These are phyloP conservation scores for Fusarium agapanthi DNA, from an alignment of 2,329 filamentous ascomycete genomes.

Conservation along the genomic window DNA sequence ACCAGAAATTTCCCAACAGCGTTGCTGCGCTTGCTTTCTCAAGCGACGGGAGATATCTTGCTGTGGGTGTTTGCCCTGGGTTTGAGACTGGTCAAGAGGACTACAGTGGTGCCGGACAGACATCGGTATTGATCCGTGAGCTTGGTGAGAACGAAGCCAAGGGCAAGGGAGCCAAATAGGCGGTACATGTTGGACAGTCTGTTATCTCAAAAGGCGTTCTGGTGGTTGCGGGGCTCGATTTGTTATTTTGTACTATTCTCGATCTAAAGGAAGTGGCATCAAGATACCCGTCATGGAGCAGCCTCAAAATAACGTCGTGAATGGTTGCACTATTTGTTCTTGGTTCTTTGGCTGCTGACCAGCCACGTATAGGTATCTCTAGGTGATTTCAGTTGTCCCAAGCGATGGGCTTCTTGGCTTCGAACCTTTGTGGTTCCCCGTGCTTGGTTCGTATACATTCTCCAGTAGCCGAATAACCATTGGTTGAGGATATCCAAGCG, in stretches of 20 bases:
- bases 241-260: conserved; percentile 36
- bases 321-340: neutral
- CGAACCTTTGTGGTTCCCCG: neutral
- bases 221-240: conserved; percentile 40
- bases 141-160: conserved; percentile 89
- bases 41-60: conserved; percentile 78
- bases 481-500: conserved; percentile 14
- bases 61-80: conserved; percentile 82
- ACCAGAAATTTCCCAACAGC: conserved; percentile 83
- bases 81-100: conserved; percentile 90
- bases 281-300: conserved; percentile 46
- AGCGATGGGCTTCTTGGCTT: conserved; percentile 10
- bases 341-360: neutral
- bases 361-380: neutral
- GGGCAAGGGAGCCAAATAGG: conserved; percentile 77
- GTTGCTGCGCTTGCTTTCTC: conserved; percentile 83
- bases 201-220: conserved; percentile 46
- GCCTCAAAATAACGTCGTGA: neutral
- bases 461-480: neutral
- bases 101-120: conserved; percentile 74
- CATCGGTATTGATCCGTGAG: conserved; percentile 83
- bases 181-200: conserved; percentile 7
- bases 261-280: conserved; percentile 37
- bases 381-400: neutral
- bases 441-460: neutral